These are phyloP conservation scores for Oidiodendron maius DNA, from an alignment of 495 filamentous ascomycete genomes.

Conservation along the genomic window DNA sequence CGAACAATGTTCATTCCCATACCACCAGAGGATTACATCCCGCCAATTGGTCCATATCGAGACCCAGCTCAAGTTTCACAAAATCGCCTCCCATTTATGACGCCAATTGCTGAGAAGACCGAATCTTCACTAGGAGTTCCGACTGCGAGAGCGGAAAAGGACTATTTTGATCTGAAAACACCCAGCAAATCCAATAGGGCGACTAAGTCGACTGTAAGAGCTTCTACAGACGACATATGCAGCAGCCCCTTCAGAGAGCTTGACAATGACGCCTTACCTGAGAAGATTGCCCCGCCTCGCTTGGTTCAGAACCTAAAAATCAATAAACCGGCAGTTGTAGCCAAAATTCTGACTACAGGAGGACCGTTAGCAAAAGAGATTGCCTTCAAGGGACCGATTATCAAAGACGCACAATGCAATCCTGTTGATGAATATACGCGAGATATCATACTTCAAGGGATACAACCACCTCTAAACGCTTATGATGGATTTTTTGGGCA, in stretches of 20 bases:
- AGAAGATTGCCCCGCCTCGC: conserved; percentile 42
- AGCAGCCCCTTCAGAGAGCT: conserved; percentile 69
- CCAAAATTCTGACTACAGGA: conserved; percentile 15
- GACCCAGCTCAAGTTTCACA: conserved; percentile 72
- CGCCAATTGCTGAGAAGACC: conserved; percentile 91
- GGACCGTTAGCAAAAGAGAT: conserved; percentile 15
- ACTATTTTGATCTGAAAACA: conserved; percentile 64
- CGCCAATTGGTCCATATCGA: conserved; percentile 67
- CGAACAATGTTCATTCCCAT: conserved; percentile 53
- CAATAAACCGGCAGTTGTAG: conserved; percentile 21
- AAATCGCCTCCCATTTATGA: conserved; percentile 94
- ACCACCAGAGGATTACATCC: conserved; percentile 80
- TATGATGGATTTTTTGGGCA: conserved; percentile 78
- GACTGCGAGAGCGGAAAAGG: conserved; percentile 47
- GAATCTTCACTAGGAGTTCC: conserved; percentile 69
- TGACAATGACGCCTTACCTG: conserved; percentile 32
- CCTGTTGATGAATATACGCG: conserved; percentile 73
- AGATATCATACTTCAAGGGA: conserved; percentile 61
- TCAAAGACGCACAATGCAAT: conserved; percentile 81
- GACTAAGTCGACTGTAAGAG: conserved; percentile 19
- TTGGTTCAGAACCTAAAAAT: conserved; percentile 29
- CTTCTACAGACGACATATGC: conserved; percentile 41
- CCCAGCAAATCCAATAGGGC: conserved; percentile 55
- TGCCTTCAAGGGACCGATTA: conserved; percentile 53
- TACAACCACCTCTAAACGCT: conserved; percentile 62